Base-by-base conservation (phyloP, 2,329 filamentous ascomycete species). In the Didymella glomerata region DNA sequence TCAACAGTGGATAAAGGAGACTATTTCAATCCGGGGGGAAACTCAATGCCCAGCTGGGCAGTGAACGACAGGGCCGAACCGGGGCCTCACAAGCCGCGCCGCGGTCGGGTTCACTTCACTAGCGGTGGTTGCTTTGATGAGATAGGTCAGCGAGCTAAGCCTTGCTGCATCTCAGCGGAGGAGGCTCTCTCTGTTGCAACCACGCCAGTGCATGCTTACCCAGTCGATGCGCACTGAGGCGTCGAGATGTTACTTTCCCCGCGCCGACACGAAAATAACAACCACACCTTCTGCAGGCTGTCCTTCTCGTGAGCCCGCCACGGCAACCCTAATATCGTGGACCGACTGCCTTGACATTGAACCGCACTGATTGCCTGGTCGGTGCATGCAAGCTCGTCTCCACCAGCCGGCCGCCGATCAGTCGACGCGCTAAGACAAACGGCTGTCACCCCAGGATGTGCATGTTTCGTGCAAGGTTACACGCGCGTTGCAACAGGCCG, bases 361-460 rank as follows among this genome's bases (percentile, higher is more conserved):
- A 28, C 22, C 51, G 47, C 27, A 42, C 48, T 48, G 41, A 34
- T 34, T 49, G 18, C 41, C 38, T 38, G 36, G 42, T 55, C 52
- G 30, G 57, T 48, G 36, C 52, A 41, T 42, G 36, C 47, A 36
- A 51, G 42, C 51, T 46, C 53, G 41, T 45, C 57, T 56, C 57
- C 52, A 34, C 48, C 42, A 47, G 41, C 48, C 48, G 48, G 49
- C 53, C 32, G 57, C 48, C 45, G 57, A 60, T 60, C 57, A 30
- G 20, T 49, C 48, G 42, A 40, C 52, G 45, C 50, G 66, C 71
- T 70, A 74, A 70, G 67, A 71, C 67, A 68, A 73, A 74, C 71
- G 71, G 71, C 68, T 74, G 72, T 69, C 68, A 72, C 69, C 61
- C 67, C 65, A 64, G 61, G 60, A 60, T 65, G 48, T 57, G 59